Percentiles rank a stretch among this genome's conserved stretches.
phyloP scores from a whole-genome alignment of 1,284 basidiomycete species.

The Rugiboletus extremiorientalis region DNA sequence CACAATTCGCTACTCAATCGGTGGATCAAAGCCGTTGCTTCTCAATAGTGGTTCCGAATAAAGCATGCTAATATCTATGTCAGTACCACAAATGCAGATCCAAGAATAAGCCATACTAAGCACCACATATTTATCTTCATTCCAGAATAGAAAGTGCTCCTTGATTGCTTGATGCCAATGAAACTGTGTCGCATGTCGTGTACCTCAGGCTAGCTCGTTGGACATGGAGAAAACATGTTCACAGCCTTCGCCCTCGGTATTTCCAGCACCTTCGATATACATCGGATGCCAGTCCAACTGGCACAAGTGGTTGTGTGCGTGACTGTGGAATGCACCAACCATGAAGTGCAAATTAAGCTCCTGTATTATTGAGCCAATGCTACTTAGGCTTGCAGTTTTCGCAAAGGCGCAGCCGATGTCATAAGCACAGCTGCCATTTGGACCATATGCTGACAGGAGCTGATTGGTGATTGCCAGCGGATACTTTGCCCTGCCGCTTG shows the following conservation, averaged over 20 bases:
- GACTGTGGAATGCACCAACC: background rate
- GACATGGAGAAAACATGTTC: background rate
- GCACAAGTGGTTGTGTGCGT: background rate
- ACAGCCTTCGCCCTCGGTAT: background rate
- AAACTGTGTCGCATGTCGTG: background rate
- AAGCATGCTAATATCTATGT: background rate
- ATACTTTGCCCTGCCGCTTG: no score
- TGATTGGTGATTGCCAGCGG: no score
- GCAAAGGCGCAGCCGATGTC: no score
- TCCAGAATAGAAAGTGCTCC: slow-evolving; percentile 12
- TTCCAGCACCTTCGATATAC: no score
- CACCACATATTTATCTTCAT: slow-evolving; percentile 10
- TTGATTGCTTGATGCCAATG: slow-evolving; percentile 5
- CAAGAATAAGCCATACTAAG: slow-evolving; percentile 1
- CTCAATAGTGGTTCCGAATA: background rate
- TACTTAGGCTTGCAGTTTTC: no score
- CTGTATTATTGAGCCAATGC: no score
- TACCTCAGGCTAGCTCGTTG: background rate
- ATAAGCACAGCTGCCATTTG: no score
- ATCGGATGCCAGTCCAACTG: background rate
- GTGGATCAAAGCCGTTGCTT: no score
- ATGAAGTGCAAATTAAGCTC: no score
- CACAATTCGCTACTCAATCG: no score
- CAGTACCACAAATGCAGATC: background rate
- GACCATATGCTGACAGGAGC: no score